These are phyloP conservation scores for Pseudogymnoascus sp. DNA, from an alignment of 2,329 filamentous ascomycete species.

Conservation along the genomic window DNA sequence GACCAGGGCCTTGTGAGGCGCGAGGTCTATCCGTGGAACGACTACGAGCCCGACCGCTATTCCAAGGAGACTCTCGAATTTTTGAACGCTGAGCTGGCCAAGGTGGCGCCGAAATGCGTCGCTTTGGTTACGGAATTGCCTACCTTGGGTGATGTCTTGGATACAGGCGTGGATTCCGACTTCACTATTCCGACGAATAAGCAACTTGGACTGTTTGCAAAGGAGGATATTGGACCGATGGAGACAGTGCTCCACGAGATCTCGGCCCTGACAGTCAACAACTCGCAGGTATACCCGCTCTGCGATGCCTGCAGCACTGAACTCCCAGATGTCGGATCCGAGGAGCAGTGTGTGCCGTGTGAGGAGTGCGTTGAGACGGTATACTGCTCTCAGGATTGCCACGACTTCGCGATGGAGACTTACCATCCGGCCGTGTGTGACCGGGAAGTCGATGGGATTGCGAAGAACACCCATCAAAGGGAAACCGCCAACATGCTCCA, in stretches of 20 bases:
- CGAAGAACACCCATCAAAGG: conserved; percentile 51
- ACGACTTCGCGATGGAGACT: conserved; percentile 45
- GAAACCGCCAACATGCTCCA: conserved; percentile 55
- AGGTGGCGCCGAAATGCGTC: conserved; percentile 71
- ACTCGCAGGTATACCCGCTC: conserved; percentile 73
- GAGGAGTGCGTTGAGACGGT: conserved; percentile 56
- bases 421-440: conserved; percentile 61
- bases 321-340: conserved; percentile 49
- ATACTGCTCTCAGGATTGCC: conserved; percentile 54
- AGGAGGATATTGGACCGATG: conserved; percentile 66
- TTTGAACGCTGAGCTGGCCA: conserved; percentile 60
- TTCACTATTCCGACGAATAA: conserved; percentile 50
- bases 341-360: conserved; percentile 43
- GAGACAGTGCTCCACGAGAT: conserved; percentile 73
- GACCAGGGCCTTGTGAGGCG: conserved; percentile 62
- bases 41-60: conserved; percentile 60
- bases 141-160: conserved; percentile 44
- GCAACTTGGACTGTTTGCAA: conserved; percentile 87
- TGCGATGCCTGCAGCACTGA: conserved; percentile 82
- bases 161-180: conserved; percentile 37
- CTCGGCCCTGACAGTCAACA: conserved; percentile 81
- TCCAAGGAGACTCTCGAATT: conserved; percentile 58
- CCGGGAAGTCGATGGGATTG: conserved; percentile 55
- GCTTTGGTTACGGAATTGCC: conserved; percentile 71
- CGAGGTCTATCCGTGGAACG: conserved; percentile 63